These are phyloP conservation scores for Leccinellum luteum DNA, from an alignment of 768 basidiomycete species.

Conservation along the genomic window DNA sequence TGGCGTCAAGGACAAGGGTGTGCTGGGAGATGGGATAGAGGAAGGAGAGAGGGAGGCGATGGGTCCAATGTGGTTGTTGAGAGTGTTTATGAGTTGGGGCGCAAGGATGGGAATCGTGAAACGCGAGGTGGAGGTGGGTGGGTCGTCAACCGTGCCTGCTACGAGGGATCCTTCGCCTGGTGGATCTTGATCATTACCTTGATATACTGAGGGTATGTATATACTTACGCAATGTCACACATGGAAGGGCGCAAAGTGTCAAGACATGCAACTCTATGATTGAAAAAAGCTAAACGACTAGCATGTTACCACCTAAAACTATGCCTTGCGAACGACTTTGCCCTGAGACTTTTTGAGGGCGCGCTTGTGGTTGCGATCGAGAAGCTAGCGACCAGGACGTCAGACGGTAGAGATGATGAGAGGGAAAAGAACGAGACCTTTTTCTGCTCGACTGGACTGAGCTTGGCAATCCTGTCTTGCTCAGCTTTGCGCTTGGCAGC, in stretches of 20 bases:
- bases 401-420: not conserved
- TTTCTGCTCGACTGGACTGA: conserved; percentile 79
- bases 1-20: conserved; percentile 15
- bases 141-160: conserved; percentile 6
- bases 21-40: conserved; percentile 13
- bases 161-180: conserved; percentile 19
- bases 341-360: conserved; percentile 66
- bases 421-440: conserved; percentile 47
- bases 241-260: not conserved
- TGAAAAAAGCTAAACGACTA: conserved; percentile 2
- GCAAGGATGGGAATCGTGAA: conserved; percentile 53
- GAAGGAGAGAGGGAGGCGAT: conserved; percentile 55
- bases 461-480: conserved; percentile 67
- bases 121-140: conserved; percentile 20
- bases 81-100: conserved; percentile 77
- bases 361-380: conserved; percentile 79
- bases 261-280: conserved; percentile 14
- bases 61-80: conserved; percentile 74
- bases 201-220: not conserved
- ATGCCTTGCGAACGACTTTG: conserved; percentile 44
- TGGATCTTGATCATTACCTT: conserved; percentile 20
- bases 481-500: conserved; percentile 72
- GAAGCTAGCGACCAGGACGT: conserved; percentile 36
- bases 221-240: conserved; percentile 15
- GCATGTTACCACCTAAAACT: conserved; percentile 1